Conservation (phyloP, 805 yeast genomes). For the Wickerhamomyces subpelliculosus region DNA sequence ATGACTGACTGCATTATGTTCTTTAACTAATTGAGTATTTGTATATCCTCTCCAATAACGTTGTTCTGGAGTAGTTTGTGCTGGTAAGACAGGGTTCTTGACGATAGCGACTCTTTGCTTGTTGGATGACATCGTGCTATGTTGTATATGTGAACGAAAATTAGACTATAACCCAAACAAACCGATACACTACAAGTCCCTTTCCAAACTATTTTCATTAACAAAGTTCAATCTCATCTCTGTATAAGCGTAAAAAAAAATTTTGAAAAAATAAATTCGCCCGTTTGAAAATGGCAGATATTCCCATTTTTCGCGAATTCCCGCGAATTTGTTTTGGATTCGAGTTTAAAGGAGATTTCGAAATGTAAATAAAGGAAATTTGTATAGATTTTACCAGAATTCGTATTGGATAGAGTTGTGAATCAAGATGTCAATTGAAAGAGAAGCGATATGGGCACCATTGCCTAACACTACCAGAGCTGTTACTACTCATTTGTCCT, state of each 20-base stretch:
- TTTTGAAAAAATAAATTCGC: neutral
- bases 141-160: neutral
- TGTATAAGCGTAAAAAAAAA: constrained; percentile 1
- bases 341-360: too few species aligned
- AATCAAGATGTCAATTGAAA: constrained; percentile 18
- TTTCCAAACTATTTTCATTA: neutral
- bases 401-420: too few species aligned
- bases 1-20: constrained; percentile 86
- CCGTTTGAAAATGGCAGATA: neutral
- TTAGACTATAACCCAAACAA: too few species aligned
- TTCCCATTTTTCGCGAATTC: too few species aligned
- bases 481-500: constrained; percentile 63
- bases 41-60: constrained; percentile 87
- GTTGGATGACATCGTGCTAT: constrained; percentile 60
- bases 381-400: too few species aligned
- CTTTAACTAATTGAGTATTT: constrained; percentile 85
- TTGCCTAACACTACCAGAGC: constrained; percentile 75
- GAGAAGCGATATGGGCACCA: constrained; percentile 51
- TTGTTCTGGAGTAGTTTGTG: constrained; percentile 85
- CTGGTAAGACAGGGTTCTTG: constrained; percentile 71
- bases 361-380: too few species aligned
- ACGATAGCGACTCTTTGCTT: constrained; percentile 58
- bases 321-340: too few species aligned
- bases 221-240: constrained; percentile 1
- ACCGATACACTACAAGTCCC: too few species aligned